phyloP scores from a whole-genome alignment of 257 asterid species.

The Voacanga thouarsii region DNA sequence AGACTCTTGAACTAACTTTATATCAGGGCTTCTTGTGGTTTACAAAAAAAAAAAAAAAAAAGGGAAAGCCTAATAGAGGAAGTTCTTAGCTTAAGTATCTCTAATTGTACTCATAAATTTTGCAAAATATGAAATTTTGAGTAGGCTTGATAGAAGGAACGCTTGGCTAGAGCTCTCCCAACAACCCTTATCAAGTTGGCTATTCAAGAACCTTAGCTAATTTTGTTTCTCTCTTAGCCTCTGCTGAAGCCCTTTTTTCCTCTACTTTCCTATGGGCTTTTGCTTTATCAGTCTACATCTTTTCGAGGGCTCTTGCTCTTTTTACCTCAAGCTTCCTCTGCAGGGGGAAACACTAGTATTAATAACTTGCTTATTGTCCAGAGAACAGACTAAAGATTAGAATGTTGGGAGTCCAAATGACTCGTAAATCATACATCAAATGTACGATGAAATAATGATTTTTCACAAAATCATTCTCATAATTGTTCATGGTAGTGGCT shows the following conservation, averaged over 20 bases:
- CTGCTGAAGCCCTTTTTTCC: slow-evolving; percentile 88
- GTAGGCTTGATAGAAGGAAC: slow-evolving; percentile 57
- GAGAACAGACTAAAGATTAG: not conserved
- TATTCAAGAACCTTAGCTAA: slow-evolving; percentile 76
- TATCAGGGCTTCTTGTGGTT: slow-evolving; percentile 5
- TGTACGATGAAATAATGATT: not conserved
- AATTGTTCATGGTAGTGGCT: not conserved
- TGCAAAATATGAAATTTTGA: not conserved
- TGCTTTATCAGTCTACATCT: slow-evolving; percentile 87
- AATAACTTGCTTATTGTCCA: not conserved
- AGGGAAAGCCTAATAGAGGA: slow-evolving; percentile 6
- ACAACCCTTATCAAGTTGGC: slow-evolving; percentile 84
- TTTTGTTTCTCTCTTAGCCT: slow-evolving; percentile 87
- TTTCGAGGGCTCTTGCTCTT: slow-evolving; percentile 79
- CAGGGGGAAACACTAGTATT: not conserved
- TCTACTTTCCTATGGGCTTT: slow-evolving; percentile 90
- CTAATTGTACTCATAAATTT: not conserved
- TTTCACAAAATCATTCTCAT: not conserved
- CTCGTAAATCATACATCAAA: not conserved
- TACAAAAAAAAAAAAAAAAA: no score
- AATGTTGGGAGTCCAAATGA: not conserved
- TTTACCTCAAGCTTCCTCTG: slow-evolving; percentile 93
- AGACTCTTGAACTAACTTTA: not conserved
- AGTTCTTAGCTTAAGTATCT: not conserved
- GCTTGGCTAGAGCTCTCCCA: slow-evolving; percentile 79